A percentile compares a stretch with the other conserved stretches of the same genome.
These are phyloP conservation scores for Steccherinum ochraceum DNA, from an alignment of 768 basidiomycete genomes.

Conservation along the genomic window DNA sequence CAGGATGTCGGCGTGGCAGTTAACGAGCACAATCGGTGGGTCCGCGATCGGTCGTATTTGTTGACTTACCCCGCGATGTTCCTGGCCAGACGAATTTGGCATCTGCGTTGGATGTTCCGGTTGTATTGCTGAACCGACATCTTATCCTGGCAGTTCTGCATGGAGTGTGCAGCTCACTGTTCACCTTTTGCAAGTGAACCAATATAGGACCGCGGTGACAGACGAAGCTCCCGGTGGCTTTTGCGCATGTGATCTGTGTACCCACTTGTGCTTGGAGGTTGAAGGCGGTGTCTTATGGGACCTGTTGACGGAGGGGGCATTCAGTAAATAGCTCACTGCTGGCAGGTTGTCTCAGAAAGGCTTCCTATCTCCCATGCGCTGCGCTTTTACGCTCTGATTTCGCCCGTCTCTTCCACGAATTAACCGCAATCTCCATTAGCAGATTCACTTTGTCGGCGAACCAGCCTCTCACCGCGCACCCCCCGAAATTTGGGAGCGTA, in stretches of 20 bases:
- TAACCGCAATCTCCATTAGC: not conserved
- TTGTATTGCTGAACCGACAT: no score
- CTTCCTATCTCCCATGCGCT: not conserved
- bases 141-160: no score
- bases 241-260: not conserved
- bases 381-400: not conserved
- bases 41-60: not conserved
- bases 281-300: not conserved
- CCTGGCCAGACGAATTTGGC: not conserved
- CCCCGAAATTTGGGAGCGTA: conserved; percentile 62
- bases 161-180: not conserved
- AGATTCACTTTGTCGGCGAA: conserved; percentile 49
- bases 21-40: not conserved
- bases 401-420: not conserved
- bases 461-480: conserved; percentile 60
- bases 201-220: not conserved
- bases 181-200: not conserved
- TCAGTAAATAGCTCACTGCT: no score
- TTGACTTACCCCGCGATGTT: not conserved
- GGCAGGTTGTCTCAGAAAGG: not conserved
- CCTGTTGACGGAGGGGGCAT: no score
- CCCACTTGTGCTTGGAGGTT: not conserved
- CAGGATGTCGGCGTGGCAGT: not conserved
- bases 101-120: not conserved
- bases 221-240: not conserved